Evolutionary conservation across 495 filamentous ascomycete genomes (phyloP), one percentile per base, ranked within the genome.

Genomic region (Cairneyella variabilis): DNA sequence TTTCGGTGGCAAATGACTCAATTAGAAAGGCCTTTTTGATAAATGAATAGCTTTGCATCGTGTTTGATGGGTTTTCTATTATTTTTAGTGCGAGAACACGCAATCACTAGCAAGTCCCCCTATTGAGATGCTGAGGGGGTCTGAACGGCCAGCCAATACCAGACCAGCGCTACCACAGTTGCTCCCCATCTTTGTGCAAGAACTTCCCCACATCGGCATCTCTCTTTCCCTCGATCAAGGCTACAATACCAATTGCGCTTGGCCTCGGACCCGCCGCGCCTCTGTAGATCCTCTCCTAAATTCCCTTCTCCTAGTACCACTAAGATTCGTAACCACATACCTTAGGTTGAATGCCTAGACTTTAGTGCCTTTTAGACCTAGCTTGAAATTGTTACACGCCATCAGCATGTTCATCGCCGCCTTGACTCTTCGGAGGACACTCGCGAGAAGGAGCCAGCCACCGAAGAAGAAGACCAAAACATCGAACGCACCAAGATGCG

Each of bases 141-240:
- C 14, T 7, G 7, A 32, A 32, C 28, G n/a, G n/a, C 28, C 28
- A n/a, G n/a, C 14, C 28, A 32, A 6, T 14, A 7, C 14, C 28
- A 6, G 28, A 6, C 28, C 14, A 6, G 14, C 6, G 6, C 28
- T 41, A 51, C 48, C 48, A 62, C 4, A 12, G 37, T 28, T 51
- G 28, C 10, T 62, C 4, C 10, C 55, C 56, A 32, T 62, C 55
- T 34, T 54, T 62, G 20, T 18, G 45, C 38, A 76, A 60, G 56
- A 72, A 59, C 48, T 66, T 72, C 11, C 73, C 73, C 32, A 66
- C 63, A 41, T 69, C 62, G 3, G 37, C 57, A 62, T 74, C 71
- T 28, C 67, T 63, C 59, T 64, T 59, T 3, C 71, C 72, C 47
- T 71, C 66, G 27, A 73, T 61, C 22, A 75, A 64, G 18, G 40